Evolutionary conservation across 352 stramenopile genomes (phyloP), one percentile per base, ranked within the genome.

Genomic region (Globisporangium mamillatum): DNA sequence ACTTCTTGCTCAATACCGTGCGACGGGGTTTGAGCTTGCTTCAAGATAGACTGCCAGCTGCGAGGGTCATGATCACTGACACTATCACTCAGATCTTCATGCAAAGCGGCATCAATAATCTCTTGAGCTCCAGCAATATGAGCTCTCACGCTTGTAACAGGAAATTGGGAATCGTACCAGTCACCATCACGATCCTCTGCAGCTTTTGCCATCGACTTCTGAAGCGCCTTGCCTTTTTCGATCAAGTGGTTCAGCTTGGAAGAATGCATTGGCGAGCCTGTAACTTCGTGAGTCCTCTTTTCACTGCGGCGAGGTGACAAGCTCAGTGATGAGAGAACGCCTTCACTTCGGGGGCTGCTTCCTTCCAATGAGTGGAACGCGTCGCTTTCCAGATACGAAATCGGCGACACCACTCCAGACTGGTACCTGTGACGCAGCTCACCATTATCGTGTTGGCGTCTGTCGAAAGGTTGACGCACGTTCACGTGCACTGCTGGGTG

Each of bases 201-300:
- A 61, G 76, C 78, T 64, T 46, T 63, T 44, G 82, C 78, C 80
- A 88, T 88, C 8, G 69, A 85, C n/a, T 72, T 36, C 34, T 82
- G 70, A 44, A 88, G 57, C 5, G 70, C 68, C 48, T 82, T 82
- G 6, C 80, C 80, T 64, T 85, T 86, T 24, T 73, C 65, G 58
- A 88, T 72, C 46, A 86, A 56, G 7, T 68, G n/a, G 22, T 66
- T 73, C 0, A 75, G 59, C 32, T 63, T 64, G 10, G 54, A 64
- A 48, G 71, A 60, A 10, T 36, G 53, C 20, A 25, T 20, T 16
- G 20, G 66, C 34, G 10, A 32, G 18, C 27, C 8, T 34, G 1
- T n/a, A 54, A 2, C 52, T 27, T 4, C 12, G 38, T 50, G 12
- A 8, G 59, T 48, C 20, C 4, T 54, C 5, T 59, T 64, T 1